A percentile compares a stretch with the other conserved stretches of the same genome.
phyloP scores from a whole-genome alignment of 208 protist genomes.

The Borovskyia barvae region DNA sequence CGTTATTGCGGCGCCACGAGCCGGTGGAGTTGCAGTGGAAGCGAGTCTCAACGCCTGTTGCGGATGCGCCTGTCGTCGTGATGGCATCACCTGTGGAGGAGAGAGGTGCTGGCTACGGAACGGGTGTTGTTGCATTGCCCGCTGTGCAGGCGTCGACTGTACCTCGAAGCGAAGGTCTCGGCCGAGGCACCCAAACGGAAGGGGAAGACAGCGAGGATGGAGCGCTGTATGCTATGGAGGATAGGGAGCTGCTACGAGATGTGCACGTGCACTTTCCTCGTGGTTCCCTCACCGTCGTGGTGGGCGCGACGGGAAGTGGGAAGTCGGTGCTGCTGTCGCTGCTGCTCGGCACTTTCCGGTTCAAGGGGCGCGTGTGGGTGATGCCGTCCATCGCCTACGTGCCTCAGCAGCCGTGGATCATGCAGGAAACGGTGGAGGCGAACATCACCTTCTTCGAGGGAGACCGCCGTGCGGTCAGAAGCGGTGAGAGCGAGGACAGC shows the following conservation, averaged over 20 bases:
- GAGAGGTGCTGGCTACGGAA: background rate
- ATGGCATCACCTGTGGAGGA: too few species aligned
- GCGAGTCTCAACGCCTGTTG: too few species aligned
- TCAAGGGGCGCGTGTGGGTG: conserved; percentile 7
- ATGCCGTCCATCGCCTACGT: conserved; percentile 73
- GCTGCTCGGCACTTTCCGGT: conserved; percentile 30
- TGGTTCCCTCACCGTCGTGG: conserved; percentile 34
- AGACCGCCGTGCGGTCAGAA: conserved; percentile 6
- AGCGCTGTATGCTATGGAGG: conserved; percentile 8
- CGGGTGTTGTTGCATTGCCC: background rate
- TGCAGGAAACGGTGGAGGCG: conserved; percentile 88
- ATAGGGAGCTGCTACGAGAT: conserved; percentile 30
- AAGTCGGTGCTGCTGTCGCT: conserved; percentile 43
- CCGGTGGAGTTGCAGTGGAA: conserved; percentile 21
- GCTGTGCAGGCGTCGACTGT: too few species aligned
- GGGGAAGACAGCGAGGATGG: background rate
- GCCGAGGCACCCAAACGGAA: background rate
- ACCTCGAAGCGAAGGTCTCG: background rate
- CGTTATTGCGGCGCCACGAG: conserved; percentile 3
- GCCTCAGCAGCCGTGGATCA: conserved; percentile 92
- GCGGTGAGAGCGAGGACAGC: conserved; percentile 16
- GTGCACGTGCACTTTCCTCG: conserved; percentile 21
- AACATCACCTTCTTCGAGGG: conserved; percentile 91
- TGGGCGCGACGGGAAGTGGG: conserved; percentile 40
- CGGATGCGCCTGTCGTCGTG: too few species aligned